Percentiles rank a stretch among this genome's conserved stretches.
phyloP scores from a whole-genome alignment of 805 yeast species.

The Yueomyces sinensis region DNA sequence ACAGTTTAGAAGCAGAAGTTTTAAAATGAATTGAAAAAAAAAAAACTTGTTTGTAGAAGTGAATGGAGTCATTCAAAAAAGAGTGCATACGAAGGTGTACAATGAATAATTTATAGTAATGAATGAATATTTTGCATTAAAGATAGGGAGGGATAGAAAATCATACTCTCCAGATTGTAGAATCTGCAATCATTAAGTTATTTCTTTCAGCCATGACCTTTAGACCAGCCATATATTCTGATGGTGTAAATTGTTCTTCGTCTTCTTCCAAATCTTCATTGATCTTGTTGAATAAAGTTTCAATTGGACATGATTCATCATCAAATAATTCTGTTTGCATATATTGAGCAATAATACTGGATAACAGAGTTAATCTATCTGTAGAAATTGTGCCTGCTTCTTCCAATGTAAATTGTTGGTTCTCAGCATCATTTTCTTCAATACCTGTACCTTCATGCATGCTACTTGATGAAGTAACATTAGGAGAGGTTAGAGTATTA shows the following conservation, averaged over 20 bases:
- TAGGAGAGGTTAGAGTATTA: background rate
- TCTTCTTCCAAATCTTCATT: conserved; percentile 30
- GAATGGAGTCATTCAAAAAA: too few relatives aligned
- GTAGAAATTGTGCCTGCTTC: conserved; percentile 32
- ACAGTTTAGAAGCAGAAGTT: too few relatives aligned
- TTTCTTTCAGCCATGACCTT: conserved; percentile 31
- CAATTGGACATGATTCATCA: conserved; percentile 31
- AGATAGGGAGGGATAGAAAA: background rate
- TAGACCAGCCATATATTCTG: conserved; percentile 34
- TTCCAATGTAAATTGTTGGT: background rate
- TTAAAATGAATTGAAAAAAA: too few relatives aligned
- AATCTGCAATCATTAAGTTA: conserved; percentile 35
- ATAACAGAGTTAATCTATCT: conserved; percentile 34
- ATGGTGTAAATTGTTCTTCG: conserved; percentile 33
- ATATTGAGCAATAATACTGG: conserved; percentile 33
- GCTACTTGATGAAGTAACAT: background rate
- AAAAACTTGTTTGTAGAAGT: too few relatives aligned
- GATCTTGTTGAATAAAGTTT: conserved; percentile 26
- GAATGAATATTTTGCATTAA: too few relatives aligned
- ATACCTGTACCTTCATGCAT: background rate
- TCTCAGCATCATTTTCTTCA: background rate
- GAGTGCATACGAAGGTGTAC: too few relatives aligned
- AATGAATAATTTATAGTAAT: too few relatives aligned
- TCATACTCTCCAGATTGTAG: conserved; percentile 33
- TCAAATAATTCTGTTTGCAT: conserved; percentile 32